Base-by-base conservation (phyloP, 768 basidiomycete genomes). In the Leccinum arenicola region DNA sequence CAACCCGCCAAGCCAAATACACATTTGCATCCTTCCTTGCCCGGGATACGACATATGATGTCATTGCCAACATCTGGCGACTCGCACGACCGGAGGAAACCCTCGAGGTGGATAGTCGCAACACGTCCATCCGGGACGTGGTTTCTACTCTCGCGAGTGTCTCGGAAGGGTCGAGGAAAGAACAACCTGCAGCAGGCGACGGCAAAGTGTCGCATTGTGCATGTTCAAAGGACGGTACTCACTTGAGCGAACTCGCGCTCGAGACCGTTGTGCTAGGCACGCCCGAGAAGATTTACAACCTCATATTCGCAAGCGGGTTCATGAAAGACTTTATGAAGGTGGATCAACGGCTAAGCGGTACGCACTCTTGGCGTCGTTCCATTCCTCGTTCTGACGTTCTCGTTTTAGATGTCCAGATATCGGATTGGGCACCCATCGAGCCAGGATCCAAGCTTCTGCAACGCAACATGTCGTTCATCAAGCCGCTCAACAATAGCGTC, bases 1-100 rank as follows among this genome's bases (percentile, higher is more conserved):
- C 91, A 14, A 97, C 95, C 0, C 81, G 83, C 27, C 85, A 86
- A 64, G 82, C 82, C 17, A 93, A 95, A 76, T 93, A 97, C 76
- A 91, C 88, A 1, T 98, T 98, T 65, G 93, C 97, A 0, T 98
- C 95, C 14, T 96, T 99, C 80, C 87, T 98, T 50, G 89, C 95
- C 1, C 85, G 96, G 10, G 96, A 99, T 75, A 94, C 95, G 45
- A 95, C 95, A 0, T 95, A 85, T 74, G 96, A 99, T 75, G 93
- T 98, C 54, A 93, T 98, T 47, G 84, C 84, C 71, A 98, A 96
- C 73, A 93, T 98, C 65, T 98, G 97, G 96, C 83, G 91, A 17
- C 85, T 95, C 40, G 87, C 90, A 2, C 86, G 91, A 35, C 94
- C 95, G 3, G 88, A 86, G 5, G 74, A 69, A 12, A 74, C 71